Evolutionary conservation across 805 yeast genomes (phyloP), one percentile per base, ranked within the genome.

Genomic region (Saccharomyces eubayanus): DNA sequence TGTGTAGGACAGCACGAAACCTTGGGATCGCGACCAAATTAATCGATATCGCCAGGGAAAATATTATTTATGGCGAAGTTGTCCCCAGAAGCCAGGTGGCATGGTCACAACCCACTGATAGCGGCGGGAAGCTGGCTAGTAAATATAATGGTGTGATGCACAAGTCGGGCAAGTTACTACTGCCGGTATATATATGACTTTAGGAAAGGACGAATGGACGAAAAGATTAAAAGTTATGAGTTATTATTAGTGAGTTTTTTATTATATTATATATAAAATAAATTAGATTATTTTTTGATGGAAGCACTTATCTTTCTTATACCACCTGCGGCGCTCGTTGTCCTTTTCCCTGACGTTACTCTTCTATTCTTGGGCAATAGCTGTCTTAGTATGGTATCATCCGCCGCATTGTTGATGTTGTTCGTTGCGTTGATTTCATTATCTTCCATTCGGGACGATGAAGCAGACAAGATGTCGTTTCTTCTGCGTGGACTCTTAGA

Each of bases 101-200:
- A 0, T 85, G 88, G 80, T 82, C 88, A 47, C 92, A 85, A 64
- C 90, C 91, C 0, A 81, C 87, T 54, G 78, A 74, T 50, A 74
- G 77, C 54, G 92, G 92, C 0, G 81, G 82, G 1, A 74, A 76
- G 53, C 71, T 85, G 31, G 89, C 90, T 0, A 66, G 65, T 31
- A 68, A 63, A 30, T 84, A 80, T 62, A 83, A 81, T 61, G 82
- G 85, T 0, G 79, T 77, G 0, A 65, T 54, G 28, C 89, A 84
- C 62, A 62, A 60, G 31, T 67, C 71, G 9, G 71, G 71, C 4
- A 64, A 65, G 57, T 47, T 64, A 6, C 53, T 68, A 28, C 52
- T 68, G 40, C 72, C 71, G 1, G 66, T 70, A 48, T 69, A 68
- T 50, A 59, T 68, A 6, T 65, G 48, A 53, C 16, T 46, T 21